Conservation (phyloP, 2,329 filamentous ascomycete genomes). For the Zasmidium angulare region DNA sequence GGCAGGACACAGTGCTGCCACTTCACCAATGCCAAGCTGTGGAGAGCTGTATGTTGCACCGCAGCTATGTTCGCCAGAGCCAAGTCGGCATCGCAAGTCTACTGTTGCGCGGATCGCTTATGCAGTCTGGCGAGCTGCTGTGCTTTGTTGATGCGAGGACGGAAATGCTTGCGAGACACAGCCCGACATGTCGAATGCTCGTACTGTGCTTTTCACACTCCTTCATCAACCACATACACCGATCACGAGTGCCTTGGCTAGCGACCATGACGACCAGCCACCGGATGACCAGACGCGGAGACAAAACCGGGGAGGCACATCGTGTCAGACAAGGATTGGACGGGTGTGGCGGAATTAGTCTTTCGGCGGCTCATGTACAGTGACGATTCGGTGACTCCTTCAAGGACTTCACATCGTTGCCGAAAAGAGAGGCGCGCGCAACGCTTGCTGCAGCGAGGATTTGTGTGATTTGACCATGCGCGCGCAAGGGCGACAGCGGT, state of each 20-base stretch:
- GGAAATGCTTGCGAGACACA: not conserved
- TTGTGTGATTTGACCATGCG: no score
- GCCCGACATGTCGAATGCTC: no score
- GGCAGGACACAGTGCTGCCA: not conserved
- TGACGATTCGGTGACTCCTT: constrained; percentile 4
- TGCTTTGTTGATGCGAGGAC: not conserved
- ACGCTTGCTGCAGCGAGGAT: no score
- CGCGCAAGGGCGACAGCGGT: no score
- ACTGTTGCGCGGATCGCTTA: not conserved
- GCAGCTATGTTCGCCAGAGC: not conserved
- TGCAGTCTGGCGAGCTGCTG: not conserved
- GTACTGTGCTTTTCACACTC: no score
- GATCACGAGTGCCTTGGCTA: not conserved
- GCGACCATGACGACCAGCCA: no score
- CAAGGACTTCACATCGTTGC: not conserved
- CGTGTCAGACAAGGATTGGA: not conserved
- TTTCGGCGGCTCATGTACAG: not conserved
- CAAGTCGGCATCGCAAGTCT: not conserved
- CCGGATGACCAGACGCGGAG: no score
- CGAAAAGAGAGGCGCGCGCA: not conserved
- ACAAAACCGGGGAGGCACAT: not conserved
- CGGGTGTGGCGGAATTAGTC: constrained; percentile 1
- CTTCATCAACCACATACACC: not conserved
- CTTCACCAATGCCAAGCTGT: not conserved
- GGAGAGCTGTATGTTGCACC: not conserved